These are phyloP conservation scores for Bidens hawaiensis DNA, from an alignment of 140 eudicot genomes.

Conservation along the genomic window DNA sequence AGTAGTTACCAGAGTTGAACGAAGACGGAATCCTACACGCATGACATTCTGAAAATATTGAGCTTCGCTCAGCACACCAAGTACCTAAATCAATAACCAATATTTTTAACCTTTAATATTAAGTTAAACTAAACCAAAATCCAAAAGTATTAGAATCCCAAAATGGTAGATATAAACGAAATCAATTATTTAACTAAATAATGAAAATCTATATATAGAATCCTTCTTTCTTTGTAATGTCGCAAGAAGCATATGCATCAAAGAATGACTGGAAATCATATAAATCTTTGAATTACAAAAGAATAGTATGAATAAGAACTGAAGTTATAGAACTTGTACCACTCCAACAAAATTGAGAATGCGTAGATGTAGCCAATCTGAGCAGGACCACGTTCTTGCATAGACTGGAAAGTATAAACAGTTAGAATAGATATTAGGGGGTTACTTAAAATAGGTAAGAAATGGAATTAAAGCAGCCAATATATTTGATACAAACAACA, in stretches of 20 bases:
- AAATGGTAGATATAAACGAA: not conserved
- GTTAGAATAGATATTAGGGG: not conserved
- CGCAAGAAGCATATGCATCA: slow-evolving; percentile 9
- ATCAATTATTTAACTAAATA: not conserved
- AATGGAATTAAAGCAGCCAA: not conserved
- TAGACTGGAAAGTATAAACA: slow-evolving; percentile 55
- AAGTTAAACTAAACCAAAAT: not conserved
- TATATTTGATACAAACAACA: not conserved
- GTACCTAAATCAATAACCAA: slow-evolving; percentile 47
- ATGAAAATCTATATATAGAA: not conserved
- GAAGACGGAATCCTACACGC: slow-evolving; percentile 95
- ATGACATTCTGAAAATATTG: slow-evolving; percentile 96
- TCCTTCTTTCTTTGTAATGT: not conserved
- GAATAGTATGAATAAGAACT: not conserved
- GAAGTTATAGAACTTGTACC: slow-evolving; percentile 41
- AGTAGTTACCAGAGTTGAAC: slow-evolving; percentile 85
- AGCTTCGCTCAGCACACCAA: slow-evolving; percentile 89
- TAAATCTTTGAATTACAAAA: not conserved
- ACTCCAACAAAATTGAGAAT: slow-evolving; percentile 60
- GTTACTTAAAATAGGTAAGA: not conserved
- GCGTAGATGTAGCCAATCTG: slow-evolving; percentile 76
- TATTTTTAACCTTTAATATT: not conserved
- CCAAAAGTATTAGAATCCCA: slow-evolving; percentile 13
- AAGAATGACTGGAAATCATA: not conserved
- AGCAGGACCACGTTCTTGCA: slow-evolving; percentile 82